These are phyloP conservation scores for Alternaria tenuissima DNA, from an alignment of 2,329 filamentous ascomycete genomes.

Conservation along the genomic window DNA sequence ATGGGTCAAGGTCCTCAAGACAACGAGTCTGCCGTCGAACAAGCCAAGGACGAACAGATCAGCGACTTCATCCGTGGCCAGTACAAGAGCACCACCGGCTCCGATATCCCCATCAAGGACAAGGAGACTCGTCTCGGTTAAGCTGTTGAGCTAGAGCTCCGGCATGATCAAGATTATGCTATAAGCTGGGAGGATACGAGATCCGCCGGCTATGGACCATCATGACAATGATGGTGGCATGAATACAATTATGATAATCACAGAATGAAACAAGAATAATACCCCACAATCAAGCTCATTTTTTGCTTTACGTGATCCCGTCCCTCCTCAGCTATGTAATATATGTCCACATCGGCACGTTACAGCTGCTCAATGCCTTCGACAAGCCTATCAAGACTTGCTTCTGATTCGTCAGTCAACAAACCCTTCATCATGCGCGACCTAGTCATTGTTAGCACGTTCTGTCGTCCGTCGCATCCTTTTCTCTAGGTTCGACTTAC, in stretches of 20 bases:
- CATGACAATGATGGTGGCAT: not conserved
- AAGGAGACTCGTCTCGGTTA: slow-evolving; percentile 61
- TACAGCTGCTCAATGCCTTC: slow-evolving; percentile 26
- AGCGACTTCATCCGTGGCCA: slow-evolving; percentile 73
- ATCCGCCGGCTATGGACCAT: slow-evolving; percentile 21
- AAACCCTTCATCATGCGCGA: slow-evolving; percentile 34
- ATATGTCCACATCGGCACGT: not conserved
- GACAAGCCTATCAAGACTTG: slow-evolving; percentile 17
- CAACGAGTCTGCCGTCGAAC: slow-evolving; percentile 69
- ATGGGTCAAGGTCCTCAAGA: slow-evolving; percentile 72
- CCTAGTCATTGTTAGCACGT: slow-evolving; percentile 26
- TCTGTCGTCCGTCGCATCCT: slow-evolving; percentile 21
- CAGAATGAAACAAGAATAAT: slow-evolving; percentile 9
- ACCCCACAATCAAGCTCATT: not conserved
- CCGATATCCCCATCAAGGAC: slow-evolving; percentile 74
- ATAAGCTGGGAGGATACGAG: slow-evolving; percentile 19
- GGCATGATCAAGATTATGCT: not conserved
- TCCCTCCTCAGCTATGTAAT: not conserved
- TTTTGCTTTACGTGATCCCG: not conserved
- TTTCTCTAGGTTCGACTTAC: slow-evolving; percentile 30
- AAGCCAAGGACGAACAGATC: slow-evolving; percentile 84
- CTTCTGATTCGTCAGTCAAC: slow-evolving; percentile 36
- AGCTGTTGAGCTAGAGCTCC: not conserved
- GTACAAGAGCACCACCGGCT: slow-evolving; percentile 75
- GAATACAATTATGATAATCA: slow-evolving; percentile 21